Percentiles rank a stretch among this genome's conserved stretches.
Conservation (phyloP, 441 rosid genomes). For the Jatropha podagrica region DNA sequence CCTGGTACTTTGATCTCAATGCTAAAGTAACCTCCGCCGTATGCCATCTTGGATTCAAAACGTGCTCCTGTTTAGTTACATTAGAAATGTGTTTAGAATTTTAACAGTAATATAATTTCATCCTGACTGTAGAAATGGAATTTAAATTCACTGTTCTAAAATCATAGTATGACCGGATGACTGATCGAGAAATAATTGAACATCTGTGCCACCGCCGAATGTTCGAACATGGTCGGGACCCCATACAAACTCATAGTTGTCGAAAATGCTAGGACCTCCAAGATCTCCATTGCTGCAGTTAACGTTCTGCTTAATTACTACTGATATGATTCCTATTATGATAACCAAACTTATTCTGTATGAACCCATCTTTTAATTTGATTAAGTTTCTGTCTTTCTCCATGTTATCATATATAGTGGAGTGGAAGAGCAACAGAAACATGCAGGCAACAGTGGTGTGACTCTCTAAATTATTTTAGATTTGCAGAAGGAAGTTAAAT, state of each 20-base stretch:
- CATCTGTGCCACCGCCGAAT: neutral
- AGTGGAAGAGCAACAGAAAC: too few relatives aligned
- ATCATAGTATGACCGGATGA: conserved; percentile 1
- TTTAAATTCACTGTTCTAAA: too few relatives aligned
- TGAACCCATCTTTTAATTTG: neutral
- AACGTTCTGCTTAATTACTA: neutral
- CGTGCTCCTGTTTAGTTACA: conserved; percentile 6
- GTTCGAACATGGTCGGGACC: neutral
- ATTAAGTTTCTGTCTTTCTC: neutral
- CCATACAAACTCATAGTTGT: neutral
- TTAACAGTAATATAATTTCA: too few relatives aligned
- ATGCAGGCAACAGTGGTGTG: too few relatives aligned
- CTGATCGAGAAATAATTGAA: conserved; percentile 5
- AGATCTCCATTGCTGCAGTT: neutral
- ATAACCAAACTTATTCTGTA: neutral
- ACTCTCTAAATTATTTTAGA: too few relatives aligned
- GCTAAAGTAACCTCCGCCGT: conserved; percentile 13
- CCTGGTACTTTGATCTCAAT: conserved; percentile 6
- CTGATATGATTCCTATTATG: too few relatives aligned
- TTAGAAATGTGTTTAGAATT: neutral
- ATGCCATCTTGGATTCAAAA: conserved; percentile 1
- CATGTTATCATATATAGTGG: neutral
- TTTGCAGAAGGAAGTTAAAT: too few relatives aligned
- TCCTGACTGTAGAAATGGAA: too few relatives aligned
- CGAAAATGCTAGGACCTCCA: neutral